A percentile compares a stretch with the other conserved stretches of the same genome.
Conservation (phyloP, 2,329 filamentous ascomycete species). For the Pseudocercospora macadamiae region DNA sequence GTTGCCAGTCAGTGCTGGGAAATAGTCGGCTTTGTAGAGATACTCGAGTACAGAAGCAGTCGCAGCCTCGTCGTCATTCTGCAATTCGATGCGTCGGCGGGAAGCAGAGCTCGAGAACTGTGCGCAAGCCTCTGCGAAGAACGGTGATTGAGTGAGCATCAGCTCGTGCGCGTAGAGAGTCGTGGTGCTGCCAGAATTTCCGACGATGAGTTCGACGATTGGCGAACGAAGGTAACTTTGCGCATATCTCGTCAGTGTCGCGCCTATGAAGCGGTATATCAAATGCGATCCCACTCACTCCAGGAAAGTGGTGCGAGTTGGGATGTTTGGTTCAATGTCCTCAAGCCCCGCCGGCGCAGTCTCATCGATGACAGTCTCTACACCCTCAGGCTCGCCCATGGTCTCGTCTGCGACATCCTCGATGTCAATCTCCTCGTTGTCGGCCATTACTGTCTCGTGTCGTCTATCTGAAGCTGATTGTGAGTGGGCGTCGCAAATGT, state of each 20-base stretch:
- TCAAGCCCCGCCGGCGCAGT: conserved; percentile 43
- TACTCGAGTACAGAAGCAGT: conserved; percentile 81
- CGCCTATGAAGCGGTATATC: background rate
- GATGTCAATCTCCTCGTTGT: conserved; percentile 37
- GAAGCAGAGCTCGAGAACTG: conserved; percentile 59
- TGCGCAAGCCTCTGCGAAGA: conserved; percentile 66
- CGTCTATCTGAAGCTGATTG: background rate
- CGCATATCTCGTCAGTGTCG: background rate
- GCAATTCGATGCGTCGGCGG: conserved; percentile 70
- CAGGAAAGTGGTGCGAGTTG: conserved; percentile 48
- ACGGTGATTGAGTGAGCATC: conserved; percentile 74
- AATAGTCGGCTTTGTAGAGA: conserved; percentile 86
- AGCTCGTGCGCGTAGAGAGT: conserved; percentile 78
- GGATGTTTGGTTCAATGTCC: conserved; percentile 46
- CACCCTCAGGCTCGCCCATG: conserved; percentile 46
- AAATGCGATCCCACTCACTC: conserved; percentile 42
- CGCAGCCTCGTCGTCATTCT: conserved; percentile 69
- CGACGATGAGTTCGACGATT: conserved; percentile 51
- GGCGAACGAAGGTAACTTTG: conserved; percentile 52
- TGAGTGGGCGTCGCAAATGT: background rate
- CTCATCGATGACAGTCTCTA: conserved; percentile 36
- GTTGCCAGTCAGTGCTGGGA: conserved; percentile 66
- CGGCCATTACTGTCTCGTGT: conserved; percentile 32
- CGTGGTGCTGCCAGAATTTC: conserved; percentile 59
- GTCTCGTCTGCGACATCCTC: conserved; percentile 51